Conservation (phyloP, 805 yeast species). For the Kazachstania viticola region DNA sequence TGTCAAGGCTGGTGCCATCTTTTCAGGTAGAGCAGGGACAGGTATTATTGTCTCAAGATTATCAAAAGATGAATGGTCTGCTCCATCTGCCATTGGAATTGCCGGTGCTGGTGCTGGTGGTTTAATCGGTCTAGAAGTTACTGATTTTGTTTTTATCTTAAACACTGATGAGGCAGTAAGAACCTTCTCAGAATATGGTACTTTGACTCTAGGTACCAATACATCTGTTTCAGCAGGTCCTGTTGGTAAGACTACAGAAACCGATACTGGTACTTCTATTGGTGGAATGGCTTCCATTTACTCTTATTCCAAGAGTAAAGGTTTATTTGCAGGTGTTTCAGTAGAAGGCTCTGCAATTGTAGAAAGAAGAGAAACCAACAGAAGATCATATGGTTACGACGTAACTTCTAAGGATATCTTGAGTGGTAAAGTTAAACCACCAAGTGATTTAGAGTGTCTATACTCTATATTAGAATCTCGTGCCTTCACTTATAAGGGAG, state of each 20-base stretch:
- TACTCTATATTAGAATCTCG: conserved; percentile 77
- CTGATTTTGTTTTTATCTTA: conserved; percentile 91
- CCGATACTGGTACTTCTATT: conserved; percentile 87
- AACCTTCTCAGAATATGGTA: conserved; percentile 87
- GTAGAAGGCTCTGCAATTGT: conserved; percentile 94
- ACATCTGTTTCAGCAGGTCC: conserved; percentile 97
- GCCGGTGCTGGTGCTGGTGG: conserved; percentile 99
- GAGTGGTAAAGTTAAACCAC: conserved; percentile 77
- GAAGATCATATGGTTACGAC: conserved; percentile 82
- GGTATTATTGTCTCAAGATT: conserved; percentile 91
- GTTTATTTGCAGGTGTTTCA: conserved; percentile 94
- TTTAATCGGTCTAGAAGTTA: conserved; percentile 89
- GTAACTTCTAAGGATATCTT: conserved; percentile 80
- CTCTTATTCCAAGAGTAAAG: conserved; percentile 91
- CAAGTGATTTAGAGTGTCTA: conserved; percentile 78
- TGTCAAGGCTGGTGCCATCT: conserved; percentile 92
- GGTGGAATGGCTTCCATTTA: conserved; percentile 83
- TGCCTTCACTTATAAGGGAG: conserved; percentile 63
- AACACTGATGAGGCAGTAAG: conserved; percentile 84
- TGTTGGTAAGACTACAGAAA: conserved; percentile 93
- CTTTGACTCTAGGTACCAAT: conserved; percentile 91
- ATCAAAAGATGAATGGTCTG: conserved; percentile 94
- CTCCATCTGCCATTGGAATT: conserved; percentile 91
- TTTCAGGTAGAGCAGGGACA: conserved; percentile 95
- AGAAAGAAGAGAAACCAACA: conserved; percentile 93